A percentile compares a stretch with the other conserved stretches of the same genome.
phyloP scores from a whole-genome alignment of 768 basidiomycete genomes.

The Leccinum subtestaceum region DNA sequence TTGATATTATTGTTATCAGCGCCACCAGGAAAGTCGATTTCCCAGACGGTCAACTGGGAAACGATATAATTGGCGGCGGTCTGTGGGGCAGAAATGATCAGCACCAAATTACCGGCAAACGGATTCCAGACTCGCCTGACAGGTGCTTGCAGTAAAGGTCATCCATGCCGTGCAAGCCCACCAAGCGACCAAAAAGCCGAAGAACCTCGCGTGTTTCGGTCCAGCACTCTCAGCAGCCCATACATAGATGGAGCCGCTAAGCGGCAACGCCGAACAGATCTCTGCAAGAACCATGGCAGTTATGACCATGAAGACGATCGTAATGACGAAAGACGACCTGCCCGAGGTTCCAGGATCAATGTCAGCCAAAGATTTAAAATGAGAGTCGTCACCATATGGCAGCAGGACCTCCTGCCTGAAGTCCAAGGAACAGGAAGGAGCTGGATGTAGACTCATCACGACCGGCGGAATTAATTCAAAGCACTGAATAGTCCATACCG shows the following conservation, averaged over 20 bases:
- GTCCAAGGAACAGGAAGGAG: slow-evolving; percentile 74
- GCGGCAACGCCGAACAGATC: slow-evolving; percentile 82
- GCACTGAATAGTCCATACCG: slow-evolving; percentile 43
- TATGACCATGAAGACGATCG: slow-evolving; percentile 84
- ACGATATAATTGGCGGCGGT: slow-evolving; percentile 89
- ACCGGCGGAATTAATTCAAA: slow-evolving; percentile 5
- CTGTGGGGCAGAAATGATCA: slow-evolving; percentile 36
- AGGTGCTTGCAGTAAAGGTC: slow-evolving; percentile 87
- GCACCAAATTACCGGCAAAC: neutral
- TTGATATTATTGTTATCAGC: slow-evolving; percentile 66
- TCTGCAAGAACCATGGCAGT: slow-evolving; percentile 87
- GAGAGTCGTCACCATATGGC: slow-evolving; percentile 63
- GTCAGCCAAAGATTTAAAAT: neutral
- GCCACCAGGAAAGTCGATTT: slow-evolving; percentile 81
- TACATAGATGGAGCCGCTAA: slow-evolving; percentile 91
- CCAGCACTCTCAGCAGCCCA: slow-evolving; percentile 95
- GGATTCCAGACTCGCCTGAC: slow-evolving; percentile 53
- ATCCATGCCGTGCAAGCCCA: slow-evolving; percentile 97
- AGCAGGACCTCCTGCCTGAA: slow-evolving; percentile 82
- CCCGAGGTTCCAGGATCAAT: slow-evolving; percentile 10
- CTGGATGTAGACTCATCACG: slow-evolving; percentile 34
- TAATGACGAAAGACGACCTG: slow-evolving; percentile 84
- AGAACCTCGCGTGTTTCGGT: slow-evolving; percentile 79
- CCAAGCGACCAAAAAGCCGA: slow-evolving; percentile 90
- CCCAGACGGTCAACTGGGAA: slow-evolving; percentile 79